Base-by-base conservation (phyloP, 1,284 basidiomycete genomes). In the Malassezia sp. region DNA sequence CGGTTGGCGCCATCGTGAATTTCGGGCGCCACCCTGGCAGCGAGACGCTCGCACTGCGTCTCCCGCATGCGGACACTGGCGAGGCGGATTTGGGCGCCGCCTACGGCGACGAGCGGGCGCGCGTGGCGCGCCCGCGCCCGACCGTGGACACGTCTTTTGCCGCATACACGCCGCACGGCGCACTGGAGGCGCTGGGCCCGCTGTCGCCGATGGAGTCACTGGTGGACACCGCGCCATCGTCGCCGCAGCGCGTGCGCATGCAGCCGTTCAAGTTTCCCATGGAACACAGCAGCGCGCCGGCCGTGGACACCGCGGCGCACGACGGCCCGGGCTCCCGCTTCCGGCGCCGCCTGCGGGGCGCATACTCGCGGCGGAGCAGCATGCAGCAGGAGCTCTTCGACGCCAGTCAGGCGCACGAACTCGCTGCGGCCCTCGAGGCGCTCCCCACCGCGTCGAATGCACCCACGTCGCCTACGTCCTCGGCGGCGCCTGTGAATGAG, bases 11-110 rank as follows among this genome's bases (percentile, higher is more conserved):
- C 18, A 42, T 30, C 7, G 32, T 44, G 10, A 38, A 40, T 17
- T 17, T 50, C 22, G 29, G 34, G 15, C 42, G 48, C 9, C 30
- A 45, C 5, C 36, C 38, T 10, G 42, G 42, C 18, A 45, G 28
- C 26, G 48, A 50, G 17, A 50, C 37, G 32, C 26, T 40, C n/a
- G 39, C 48, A 17, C 24, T 50, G 24, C 37, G 32, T 9, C n/a
- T 50, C 4, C 40, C 48, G 12, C 21, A n/a, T n/a, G n/a, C n/a
- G n/a, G n/a, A n/a, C n/a, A n/a, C n/a, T n/a, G n/a, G n/a, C n/a
- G n/a, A n/a, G n/a, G n/a, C n/a, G n/a, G n/a, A n/a, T n/a, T n/a
- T n/a, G n/a, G n/a, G n/a, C n/a, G n/a, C n/a, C n/a, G n/a, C n/a
- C n/a, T n/a, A n/a, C n/a, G 34, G 31, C 18, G 15, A 4, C 36